These are phyloP conservation scores for Triticum aestivum DNA, from an alignment of 176 grass and related monocot species.

Conservation along the genomic window DNA sequence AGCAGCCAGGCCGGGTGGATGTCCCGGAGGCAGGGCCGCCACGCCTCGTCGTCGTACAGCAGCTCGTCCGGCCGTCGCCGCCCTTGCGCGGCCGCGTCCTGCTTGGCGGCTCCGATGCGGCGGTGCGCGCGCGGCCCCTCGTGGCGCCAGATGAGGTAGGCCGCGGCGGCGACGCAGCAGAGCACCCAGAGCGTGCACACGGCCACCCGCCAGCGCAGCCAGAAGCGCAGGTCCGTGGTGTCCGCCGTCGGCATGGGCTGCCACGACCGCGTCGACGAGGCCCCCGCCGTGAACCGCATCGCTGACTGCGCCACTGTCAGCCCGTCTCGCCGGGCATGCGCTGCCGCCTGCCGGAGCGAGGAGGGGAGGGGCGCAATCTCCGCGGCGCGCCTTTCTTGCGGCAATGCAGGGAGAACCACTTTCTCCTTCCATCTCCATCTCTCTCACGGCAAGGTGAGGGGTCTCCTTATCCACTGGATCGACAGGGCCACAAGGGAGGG, in stretches of 20 bases:
- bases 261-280: constrained; percentile 48
- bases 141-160: constrained; percentile 60
- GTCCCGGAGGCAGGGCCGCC: constrained; percentile 77
- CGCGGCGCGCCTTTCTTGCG: no score
- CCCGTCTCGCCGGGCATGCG: background rate
- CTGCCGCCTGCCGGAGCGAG: background rate
- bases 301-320: background rate
- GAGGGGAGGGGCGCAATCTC: no score
- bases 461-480: no score
- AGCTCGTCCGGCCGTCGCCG: background rate
- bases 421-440: no score
- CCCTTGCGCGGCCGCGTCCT: no score
- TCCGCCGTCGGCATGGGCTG: constrained; percentile 51
- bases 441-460: no score
- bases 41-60: constrained; percentile 67
- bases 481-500: no score
- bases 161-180: constrained; percentile 44
- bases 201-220: constrained; percentile 66
- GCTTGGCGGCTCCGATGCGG: background rate
- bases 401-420: no score
- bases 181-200: constrained; percentile 61
- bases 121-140: constrained; percentile 45
- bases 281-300: constrained; percentile 54
- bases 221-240: constrained; percentile 63
- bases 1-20: constrained; percentile 84